Evolutionary conservation across 2,329 filamentous ascomycete species (phyloP).

Genomic region (Annulohypoxylon truncatum): DNA sequence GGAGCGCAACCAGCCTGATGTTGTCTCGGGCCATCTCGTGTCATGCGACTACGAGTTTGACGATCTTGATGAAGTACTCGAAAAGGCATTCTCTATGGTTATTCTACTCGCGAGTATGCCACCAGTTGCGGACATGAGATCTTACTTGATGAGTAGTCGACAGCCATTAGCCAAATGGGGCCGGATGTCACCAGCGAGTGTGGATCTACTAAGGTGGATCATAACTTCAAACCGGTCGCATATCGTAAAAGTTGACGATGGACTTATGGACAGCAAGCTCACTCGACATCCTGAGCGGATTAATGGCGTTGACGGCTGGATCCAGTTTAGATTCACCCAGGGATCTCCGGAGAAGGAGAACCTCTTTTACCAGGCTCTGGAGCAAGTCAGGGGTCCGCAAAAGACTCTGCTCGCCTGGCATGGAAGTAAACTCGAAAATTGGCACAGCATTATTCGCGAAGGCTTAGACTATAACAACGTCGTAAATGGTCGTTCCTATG

Average conservation of each 20-base stretch:
- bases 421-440: slow-evolving; percentile 79
- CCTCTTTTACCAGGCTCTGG: slow-evolving; percentile 74
- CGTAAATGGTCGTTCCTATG: slow-evolving; percentile 75
- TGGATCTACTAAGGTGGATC: slow-evolving; percentile 84
- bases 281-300: slow-evolving; percentile 62
- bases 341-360: slow-evolving; percentile 89
- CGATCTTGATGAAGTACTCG: slow-evolving; percentile 53
- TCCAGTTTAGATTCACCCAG: slow-evolving; percentile 89
- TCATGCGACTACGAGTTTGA: slow-evolving; percentile 70
- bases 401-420: slow-evolving; percentile 86
- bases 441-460: slow-evolving; percentile 89
- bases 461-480: slow-evolving; percentile 78
- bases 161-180: slow-evolving; percentile 58
- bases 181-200: slow-evolving; percentile 71
- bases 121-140: slow-evolving; percentile 67
- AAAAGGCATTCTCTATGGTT: slow-evolving; percentile 63
- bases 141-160: slow-evolving; percentile 56
- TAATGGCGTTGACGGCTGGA: slow-evolving; percentile 71
- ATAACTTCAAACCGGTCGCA: slow-evolving; percentile 90
- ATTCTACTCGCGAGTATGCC: slow-evolving; percentile 70
- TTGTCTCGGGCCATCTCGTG: slow-evolving; percentile 40
- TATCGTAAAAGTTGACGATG: slow-evolving; percentile 78
- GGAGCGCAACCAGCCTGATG: neutral
- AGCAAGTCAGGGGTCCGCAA: slow-evolving; percentile 53
- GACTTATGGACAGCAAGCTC: slow-evolving; percentile 32